phyloP scores from a whole-genome alignment of 495 filamentous ascomycete species.

The Cryomyces minteri region DNA sequence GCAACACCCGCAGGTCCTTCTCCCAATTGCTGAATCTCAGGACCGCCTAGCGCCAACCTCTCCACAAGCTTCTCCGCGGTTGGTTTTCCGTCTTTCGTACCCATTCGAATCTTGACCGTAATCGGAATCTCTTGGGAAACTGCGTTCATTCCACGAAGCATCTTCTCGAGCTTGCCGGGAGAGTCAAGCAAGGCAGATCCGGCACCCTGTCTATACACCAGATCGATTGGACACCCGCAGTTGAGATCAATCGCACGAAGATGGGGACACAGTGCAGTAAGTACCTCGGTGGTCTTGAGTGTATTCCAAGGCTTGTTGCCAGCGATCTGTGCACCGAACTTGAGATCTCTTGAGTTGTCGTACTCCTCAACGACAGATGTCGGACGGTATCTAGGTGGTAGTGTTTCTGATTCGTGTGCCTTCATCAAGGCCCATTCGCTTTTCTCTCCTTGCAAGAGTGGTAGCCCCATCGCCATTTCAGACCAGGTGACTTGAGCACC shows the following conservation, averaged over 20 bases:
- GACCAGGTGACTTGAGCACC: conserved; percentile 92
- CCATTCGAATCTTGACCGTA: conserved; percentile 86
- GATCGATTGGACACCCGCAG: conserved; percentile 91
- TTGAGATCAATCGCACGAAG: conserved; percentile 85
- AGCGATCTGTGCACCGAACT: conserved; percentile 82
- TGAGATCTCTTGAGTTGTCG: conserved; percentile 62
- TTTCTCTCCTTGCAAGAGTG: conserved; percentile 78
- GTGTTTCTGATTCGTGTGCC: conserved; percentile 63
- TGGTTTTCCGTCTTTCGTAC: conserved; percentile 59
- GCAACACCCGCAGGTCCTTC: conserved; percentile 63
- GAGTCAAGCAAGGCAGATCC: conserved; percentile 88
- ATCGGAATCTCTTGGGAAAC: conserved; percentile 78
- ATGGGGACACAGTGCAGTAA: conserved; percentile 57
- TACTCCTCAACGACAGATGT: conserved; percentile 46
- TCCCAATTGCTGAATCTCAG: conserved; percentile 40
- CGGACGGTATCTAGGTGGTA: conserved; percentile 38
- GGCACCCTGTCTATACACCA: conserved; percentile 69
- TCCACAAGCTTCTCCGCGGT: conserved; percentile 67
- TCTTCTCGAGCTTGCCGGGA: conserved; percentile 70
- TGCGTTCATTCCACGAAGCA: conserved; percentile 83
- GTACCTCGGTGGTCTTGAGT: conserved; percentile 65
- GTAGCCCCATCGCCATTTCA: conserved; percentile 91
- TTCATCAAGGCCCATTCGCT: conserved; percentile 89
- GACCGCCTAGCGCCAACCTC: conserved; percentile 60
- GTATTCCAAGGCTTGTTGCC: conserved; percentile 78